Percentiles rank a stretch among this genome's conserved stretches.
Evolutionary conservation across 2,329 filamentous ascomycete species (phyloP).

Genomic region (Fusarium sp.): DNA sequence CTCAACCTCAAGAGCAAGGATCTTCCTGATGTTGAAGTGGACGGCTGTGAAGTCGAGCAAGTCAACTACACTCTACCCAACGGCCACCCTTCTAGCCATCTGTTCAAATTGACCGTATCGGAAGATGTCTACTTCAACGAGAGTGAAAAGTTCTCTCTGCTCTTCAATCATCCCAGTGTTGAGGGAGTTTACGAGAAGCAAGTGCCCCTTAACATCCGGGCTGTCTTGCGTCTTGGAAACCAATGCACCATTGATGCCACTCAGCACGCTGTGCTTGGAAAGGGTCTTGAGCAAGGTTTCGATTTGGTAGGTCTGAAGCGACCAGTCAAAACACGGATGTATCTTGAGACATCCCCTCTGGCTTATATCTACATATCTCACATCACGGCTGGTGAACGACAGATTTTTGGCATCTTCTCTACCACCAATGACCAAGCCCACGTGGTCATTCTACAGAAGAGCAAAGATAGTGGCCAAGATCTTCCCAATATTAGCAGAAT

Average conservation of each 20-base stretch:
- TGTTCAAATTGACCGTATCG: constrained; percentile 92
- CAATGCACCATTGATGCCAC: constrained; percentile 92
- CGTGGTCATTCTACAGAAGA: constrained; percentile 87
- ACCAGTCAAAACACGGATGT: constrained; percentile 71
- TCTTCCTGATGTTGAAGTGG: constrained; percentile 87
- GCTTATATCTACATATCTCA: constrained; percentile 94
- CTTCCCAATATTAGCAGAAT: constrained; percentile 91
- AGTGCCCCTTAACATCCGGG: constrained; percentile 85
- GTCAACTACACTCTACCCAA: constrained; percentile 94
- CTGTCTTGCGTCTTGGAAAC: constrained; percentile 89
- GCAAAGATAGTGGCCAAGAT: constrained; percentile 79
- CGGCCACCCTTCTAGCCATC: constrained; percentile 89
- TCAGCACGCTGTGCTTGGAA: constrained; percentile 90
- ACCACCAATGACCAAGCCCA: constrained; percentile 83
- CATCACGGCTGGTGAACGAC: constrained; percentile 87
- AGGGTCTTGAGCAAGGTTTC: constrained; percentile 93
- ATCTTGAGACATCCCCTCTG: constrained; percentile 79
- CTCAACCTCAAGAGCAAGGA: constrained; percentile 91
- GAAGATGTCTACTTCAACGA: constrained; percentile 90
- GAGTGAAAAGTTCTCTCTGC: constrained; percentile 79
- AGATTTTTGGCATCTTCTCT: constrained; percentile 94
- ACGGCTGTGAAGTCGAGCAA: constrained; percentile 89
- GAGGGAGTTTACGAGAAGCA: constrained; percentile 98
- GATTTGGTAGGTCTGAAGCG: constrained; percentile 81
- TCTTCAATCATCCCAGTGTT: constrained; percentile 93